Base-by-base conservation (phyloP, 1,284 basidiomycete species). In the Austroboletus sp. region DNA sequence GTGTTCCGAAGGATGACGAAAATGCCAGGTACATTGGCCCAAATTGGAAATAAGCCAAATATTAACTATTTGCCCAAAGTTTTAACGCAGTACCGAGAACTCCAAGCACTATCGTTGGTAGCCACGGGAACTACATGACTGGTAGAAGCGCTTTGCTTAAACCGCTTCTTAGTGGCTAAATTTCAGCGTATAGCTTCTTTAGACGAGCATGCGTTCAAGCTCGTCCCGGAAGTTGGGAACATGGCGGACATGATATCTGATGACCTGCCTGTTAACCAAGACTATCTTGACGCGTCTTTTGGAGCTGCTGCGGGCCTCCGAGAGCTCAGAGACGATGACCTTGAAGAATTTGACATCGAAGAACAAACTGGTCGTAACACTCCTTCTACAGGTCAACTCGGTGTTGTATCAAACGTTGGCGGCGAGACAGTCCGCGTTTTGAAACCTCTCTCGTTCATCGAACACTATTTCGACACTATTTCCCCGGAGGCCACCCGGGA, bases 171-270 rank as follows among this genome's bases (percentile, higher is more conserved):
- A 16, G 11, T 35, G 19, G 13, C 51, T 55, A 31, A 57, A 34
- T 42, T 41, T 36, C 29, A 11, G 37, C 9, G 15, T 39, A 29
- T 57, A 88, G 87, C 78, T 44, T 89, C 88, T 13, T 69, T 97
- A 21, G 92, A 96, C 48, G 84, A 94, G 46, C 65, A 86, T 30
- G 89, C 92, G 0, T 97, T 96, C 67, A 76, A 70, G 40, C 71
- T 72, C 17, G 63, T 82, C 6, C 86, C 88, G 0, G 83, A 90
- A 51, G 70, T 87, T 43, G 85, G 85, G 6, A 77, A 81, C 4
- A 76, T 80, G 4, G 82, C 89, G 3, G 94, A 98, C 64, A 83
- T 97, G 78, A 85, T 98, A 39, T 73, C 76, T 34, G 95, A 98
- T 58, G 92, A 98, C 60, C 71, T 98, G 10, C 94, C 94, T 0